Base-by-base conservation (phyloP, 2,329 filamentous ascomycete species). In the Ceratocystis huliohia region DNA sequence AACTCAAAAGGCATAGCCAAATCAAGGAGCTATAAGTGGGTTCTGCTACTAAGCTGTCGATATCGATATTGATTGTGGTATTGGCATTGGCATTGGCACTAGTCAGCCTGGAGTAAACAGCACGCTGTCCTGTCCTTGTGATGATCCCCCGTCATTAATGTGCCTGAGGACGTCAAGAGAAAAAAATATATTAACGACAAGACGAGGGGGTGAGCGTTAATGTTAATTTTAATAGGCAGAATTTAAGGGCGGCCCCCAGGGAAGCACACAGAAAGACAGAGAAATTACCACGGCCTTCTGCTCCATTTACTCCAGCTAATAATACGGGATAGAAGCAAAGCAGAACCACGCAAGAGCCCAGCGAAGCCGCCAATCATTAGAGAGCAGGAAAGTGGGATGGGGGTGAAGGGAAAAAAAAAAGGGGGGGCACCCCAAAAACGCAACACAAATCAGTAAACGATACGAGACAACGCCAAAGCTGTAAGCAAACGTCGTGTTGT, bases 401-500 rank as follows among this genome's bases (percentile, higher is more conserved):
- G 56, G 30, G 56, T 59, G n/a, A 50, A 50, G 22, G 22, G 48
- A 30, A 30, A 28, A 20, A 57, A n/a, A 59, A 37, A 13, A 0
- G 28, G 56, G 53, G 56, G 56, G 28, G 5, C 56, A 7, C 28
- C 28, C 48, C 7, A 53, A 59, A 37, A 37, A 8, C 56, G 13
- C 37, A 41, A 41, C 37, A 13, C 37, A 41, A 59, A 37, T 59
- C 56, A 59, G 28, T 37, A 59, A 59, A 59, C 56, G 25, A 59
- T 59, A 59, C 56, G 56, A 59, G 56, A 30, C 25, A 59, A 59
- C 56, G 28, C 13, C 56, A 59, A 37, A 59, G 28, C 56, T 59
- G 56, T 59, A 37, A 59, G 56, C 30, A 59, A 37, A 28, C 28
- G 28, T 5, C 28, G n/a, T 53, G 10, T 53, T 53, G 48, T 4